Conservation (phyloP, 805 yeast species). For the Wickerhamomyces queroliae region DNA sequence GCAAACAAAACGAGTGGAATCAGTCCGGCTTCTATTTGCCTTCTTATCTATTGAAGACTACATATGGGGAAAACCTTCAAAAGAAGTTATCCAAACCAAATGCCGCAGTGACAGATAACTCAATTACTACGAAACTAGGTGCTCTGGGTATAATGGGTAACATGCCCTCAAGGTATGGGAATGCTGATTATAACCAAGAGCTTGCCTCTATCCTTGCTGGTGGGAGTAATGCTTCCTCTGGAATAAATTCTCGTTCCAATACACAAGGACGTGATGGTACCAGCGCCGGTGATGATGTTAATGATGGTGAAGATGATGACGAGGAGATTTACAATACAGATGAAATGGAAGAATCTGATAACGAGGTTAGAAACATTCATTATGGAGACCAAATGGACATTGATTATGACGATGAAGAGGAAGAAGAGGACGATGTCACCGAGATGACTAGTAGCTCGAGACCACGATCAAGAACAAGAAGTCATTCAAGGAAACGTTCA, state of each 20-base stretch:
- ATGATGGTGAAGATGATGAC: conserved; percentile 3
- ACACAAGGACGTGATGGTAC: conserved; percentile 4
- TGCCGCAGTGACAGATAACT: conserved; percentile 1
- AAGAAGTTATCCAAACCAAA: conserved; percentile 3
- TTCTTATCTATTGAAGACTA: conserved; percentile 13
- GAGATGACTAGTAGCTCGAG: not conserved
- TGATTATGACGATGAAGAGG: conserved; percentile 3
- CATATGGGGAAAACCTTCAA: conserved; percentile 14
- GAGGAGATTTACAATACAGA: not conserved
- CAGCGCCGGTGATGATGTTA: conserved; percentile 1
- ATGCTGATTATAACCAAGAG: conserved; percentile 7
- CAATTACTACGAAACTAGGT: conserved; percentile 7
- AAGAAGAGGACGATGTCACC: conserved; percentile 2
- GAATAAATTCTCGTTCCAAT: not conserved
- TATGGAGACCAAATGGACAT: not conserved
- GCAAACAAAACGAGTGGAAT: not conserved
- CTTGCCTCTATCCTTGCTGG: conserved; percentile 6
- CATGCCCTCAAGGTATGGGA: conserved; percentile 11
- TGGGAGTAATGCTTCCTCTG: not conserved
- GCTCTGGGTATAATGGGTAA: conserved; percentile 14
- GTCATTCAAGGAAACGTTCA: conserved; percentile 20
- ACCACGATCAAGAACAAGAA: conserved; percentile 7
- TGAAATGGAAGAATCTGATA: not conserved
- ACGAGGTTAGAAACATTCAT: not conserved
- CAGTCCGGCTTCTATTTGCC: conserved; percentile 5